phyloP scores from a whole-genome alignment of 2,329 filamentous ascomycete species.

The Pseudocercospora cruenta region DNA sequence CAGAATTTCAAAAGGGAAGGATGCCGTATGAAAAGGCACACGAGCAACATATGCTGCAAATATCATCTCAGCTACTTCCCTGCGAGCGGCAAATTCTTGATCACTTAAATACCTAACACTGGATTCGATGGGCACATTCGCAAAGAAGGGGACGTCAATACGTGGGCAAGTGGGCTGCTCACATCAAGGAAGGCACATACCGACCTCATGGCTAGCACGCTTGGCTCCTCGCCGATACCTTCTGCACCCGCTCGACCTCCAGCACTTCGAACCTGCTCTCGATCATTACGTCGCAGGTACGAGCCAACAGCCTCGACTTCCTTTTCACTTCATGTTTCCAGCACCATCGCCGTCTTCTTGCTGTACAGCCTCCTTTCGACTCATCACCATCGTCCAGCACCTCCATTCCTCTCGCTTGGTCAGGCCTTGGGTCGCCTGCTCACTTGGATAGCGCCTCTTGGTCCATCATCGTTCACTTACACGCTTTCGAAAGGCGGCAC shows the following conservation, averaged over 20 bases:
- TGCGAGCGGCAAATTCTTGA: background rate
- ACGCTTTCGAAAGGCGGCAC: constrained; percentile 38
- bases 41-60: background rate
- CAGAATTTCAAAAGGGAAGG: too few relatives aligned
- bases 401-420: constrained; percentile 28
- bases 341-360: constrained; percentile 6
- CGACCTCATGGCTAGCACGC: background rate
- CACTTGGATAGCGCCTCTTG: constrained; percentile 39
- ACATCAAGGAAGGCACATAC: background rate
- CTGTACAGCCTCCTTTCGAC: constrained; percentile 14
- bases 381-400: constrained; percentile 24
- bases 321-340: constrained; percentile 1
- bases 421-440: constrained; percentile 28
- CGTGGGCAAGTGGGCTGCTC: background rate
- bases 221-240: background rate
- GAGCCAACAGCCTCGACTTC: constrained; percentile 11
- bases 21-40: too few relatives aligned
- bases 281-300: constrained; percentile 7
- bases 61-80: background rate
- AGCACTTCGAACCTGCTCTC: background rate
- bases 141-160: background rate
- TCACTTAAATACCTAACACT: too few relatives aligned
- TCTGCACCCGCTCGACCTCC: background rate
- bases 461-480: constrained; percentile 31
- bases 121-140: too few relatives aligned